Evolutionary conservation across 495 filamentous ascomycete genomes (phyloP), one percentile per base, ranked within the genome.

Genomic region (Venustampulla echinocandica): DNA sequence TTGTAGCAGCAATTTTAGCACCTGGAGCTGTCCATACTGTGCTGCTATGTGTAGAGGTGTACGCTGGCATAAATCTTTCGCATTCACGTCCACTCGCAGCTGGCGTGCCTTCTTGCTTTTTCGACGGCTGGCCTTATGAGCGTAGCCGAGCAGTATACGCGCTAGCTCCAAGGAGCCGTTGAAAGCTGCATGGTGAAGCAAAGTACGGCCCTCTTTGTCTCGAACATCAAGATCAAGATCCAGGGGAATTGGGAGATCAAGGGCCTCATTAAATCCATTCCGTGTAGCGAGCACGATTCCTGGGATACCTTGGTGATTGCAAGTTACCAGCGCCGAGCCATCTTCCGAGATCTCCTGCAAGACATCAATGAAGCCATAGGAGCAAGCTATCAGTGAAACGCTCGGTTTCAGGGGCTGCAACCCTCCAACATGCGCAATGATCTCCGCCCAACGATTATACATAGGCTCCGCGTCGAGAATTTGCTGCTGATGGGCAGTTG

Each of bases 321-420:
- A 27, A 2, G 19, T 25, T 9, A 34, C 23, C 19, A 33, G 42
- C 4, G 42, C 42, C 6, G 3, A 1, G 4, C 42, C 42, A 34
- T 34, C 7, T 1, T 44, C 28, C n/a, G 42, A 44, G 4, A 17
- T 34, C 24, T 14, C 42, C 13, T 32, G 15, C 10, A 44, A 20
- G 14, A 44, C 19, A 11, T 44, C 42, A 2, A 19, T 28, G 22
- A 44, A 44, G 25, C 42, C 42, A 27, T 44, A 44, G 11, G 10
- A 34, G 10, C 42, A 44, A 10, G 42, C 42, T 2, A 44, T 32
- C 27, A 44, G n/a, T 20, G 28, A 20, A 3, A 32, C 27, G 22
- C 42, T 44, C 14, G 28, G 42, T 19, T 19, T 32, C 2, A 34
- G 10, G 23, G 42, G 13, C 3, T 32, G 19, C 10, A n/a, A 15